phyloP scores from a whole-genome alignment of 148 eudicot genomes.

The Rhododendron molle region DNA sequence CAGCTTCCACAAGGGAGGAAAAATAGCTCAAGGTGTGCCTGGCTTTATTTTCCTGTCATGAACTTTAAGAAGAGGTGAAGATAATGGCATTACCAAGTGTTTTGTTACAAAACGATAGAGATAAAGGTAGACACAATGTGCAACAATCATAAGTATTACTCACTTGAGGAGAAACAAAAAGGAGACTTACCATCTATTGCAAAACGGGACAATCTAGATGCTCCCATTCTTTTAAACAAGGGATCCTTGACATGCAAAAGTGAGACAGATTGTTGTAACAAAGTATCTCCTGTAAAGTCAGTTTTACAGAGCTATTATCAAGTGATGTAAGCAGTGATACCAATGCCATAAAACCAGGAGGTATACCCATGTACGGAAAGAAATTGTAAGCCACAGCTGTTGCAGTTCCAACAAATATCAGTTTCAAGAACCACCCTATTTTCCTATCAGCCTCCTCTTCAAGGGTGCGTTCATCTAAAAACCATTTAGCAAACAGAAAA shows the following conservation, averaged over 20 bases:
- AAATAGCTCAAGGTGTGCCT: neutral
- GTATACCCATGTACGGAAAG: conserved; percentile 83
- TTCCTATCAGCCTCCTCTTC: conserved; percentile 91
- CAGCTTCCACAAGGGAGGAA: neutral
- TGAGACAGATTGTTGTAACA: conserved; percentile 81
- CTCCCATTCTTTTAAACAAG: conserved; percentile 92
- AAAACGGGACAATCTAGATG: conserved; percentile 86
- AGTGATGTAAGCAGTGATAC: neutral
- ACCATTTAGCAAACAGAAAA: too few relatives aligned
- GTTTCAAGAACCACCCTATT: conserved; percentile 85
- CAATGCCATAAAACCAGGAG: neutral
- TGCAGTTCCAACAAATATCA: conserved; percentile 86
- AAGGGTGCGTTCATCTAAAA: conserved; percentile 52
- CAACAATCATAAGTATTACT: neutral
- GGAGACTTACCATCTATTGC: conserved; percentile 65
- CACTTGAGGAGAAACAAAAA: neutral
- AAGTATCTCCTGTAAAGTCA: conserved; percentile 64
- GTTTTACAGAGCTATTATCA: conserved; percentile 6
- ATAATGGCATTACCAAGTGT: neutral
- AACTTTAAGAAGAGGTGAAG: neutral
- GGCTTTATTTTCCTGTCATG: neutral
- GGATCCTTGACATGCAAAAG: conserved; percentile 95
- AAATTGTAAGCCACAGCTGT: conserved; percentile 68
- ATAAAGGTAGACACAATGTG: neutral
- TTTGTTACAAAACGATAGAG: neutral